These are phyloP conservation scores for Xylaria flabelliformis DNA, from an alignment of 495 filamentous ascomycete species.

Conservation along the genomic window DNA sequence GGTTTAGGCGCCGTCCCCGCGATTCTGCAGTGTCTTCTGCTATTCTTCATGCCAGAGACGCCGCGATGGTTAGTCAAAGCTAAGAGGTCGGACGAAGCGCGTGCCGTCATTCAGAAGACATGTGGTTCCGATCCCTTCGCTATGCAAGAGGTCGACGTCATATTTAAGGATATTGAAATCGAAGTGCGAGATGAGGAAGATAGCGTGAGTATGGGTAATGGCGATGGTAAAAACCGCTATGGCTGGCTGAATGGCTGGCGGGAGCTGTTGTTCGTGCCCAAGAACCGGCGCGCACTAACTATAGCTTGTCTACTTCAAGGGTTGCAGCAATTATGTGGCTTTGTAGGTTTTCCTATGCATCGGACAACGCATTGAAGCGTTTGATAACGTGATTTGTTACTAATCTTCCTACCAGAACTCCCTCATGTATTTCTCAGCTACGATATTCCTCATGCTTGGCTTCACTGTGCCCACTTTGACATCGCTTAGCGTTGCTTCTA, in stretches of 20 bases:
- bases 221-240: constrained; percentile 34
- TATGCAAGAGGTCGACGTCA: constrained; percentile 56
- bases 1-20: constrained; percentile 84
- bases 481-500: constrained; percentile 78
- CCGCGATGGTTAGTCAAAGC: constrained; percentile 84
- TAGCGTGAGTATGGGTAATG: constrained; percentile 43
- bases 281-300: constrained; percentile 77
- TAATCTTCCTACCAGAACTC: constrained; percentile 64
- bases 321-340: constrained; percentile 89
- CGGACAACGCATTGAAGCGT: background rate
- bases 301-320: constrained; percentile 88
- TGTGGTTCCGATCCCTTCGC: constrained; percentile 59
- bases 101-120: constrained; percentile 66
- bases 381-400: background rate
- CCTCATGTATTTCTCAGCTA: constrained; percentile 95
- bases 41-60: constrained; percentile 79
- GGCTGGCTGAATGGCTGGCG: constrained; percentile 53
- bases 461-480: constrained; percentile 83
- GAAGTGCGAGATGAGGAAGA: constrained; percentile 73
- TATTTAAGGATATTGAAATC: constrained; percentile 68
- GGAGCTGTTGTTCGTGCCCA: constrained; percentile 64
- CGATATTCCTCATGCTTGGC: constrained; percentile 81
- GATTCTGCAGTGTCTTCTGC: constrained; percentile 66
- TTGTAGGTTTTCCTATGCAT: constrained; percentile 57
- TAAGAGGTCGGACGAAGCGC: constrained; percentile 64